Conservation (phyloP, 441 rosid species). For the Omphalea diandra region DNA sequence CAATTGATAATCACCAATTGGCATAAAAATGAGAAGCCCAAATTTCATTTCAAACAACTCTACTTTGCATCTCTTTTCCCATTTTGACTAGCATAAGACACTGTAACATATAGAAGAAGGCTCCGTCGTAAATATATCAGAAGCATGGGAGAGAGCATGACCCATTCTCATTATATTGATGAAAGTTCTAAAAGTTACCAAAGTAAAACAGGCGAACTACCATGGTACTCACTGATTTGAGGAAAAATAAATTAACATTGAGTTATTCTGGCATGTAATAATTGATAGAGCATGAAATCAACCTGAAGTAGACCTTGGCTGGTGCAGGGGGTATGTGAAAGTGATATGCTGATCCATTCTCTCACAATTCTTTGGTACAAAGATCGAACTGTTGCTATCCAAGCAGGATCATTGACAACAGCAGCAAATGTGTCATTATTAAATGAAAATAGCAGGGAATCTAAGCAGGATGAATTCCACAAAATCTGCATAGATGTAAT, state of each 20-base stretch:
- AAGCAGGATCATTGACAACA: constrained; percentile 85
- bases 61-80: constrained; percentile 6
- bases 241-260: constrained; percentile 1
- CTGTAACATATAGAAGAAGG: background rate
- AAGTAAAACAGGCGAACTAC: constrained; percentile 3
- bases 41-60: background rate
- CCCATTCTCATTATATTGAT: background rate
- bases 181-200: constrained; percentile 4
- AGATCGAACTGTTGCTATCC: constrained; percentile 74
- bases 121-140: background rate
- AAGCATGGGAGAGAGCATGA: background rate
- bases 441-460: constrained; percentile 78
- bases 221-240: constrained; percentile 5
- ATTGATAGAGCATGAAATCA: constrained; percentile 5
- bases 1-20: background rate
- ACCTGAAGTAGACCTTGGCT: constrained; percentile 99
- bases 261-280: constrained; percentile 3
- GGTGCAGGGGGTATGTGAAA: constrained; percentile 97
- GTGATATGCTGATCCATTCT: constrained; percentile 90
- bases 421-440: constrained; percentile 56
- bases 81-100: background rate
- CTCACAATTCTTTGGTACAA: constrained; percentile 81
- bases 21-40: background rate
- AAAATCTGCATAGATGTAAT: constrained; percentile 62
- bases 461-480: constrained; percentile 97